phyloP scores from a whole-genome alignment of 306 rosid species.

The Luffa aegyptiaca region DNA sequence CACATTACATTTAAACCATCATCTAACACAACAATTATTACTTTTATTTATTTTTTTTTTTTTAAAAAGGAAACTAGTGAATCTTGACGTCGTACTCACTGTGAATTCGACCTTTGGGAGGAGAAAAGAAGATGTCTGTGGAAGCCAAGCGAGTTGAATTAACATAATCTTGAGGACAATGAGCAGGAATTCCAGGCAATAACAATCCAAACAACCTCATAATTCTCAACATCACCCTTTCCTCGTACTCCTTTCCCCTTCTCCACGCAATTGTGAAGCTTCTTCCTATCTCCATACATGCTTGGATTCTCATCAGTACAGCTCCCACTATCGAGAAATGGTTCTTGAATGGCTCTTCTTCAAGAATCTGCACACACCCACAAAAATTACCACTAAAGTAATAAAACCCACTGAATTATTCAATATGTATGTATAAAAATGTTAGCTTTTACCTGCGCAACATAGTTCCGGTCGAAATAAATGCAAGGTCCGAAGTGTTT shows the following conservation, averaged over 20 bases:
- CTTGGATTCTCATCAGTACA: slow-evolving; percentile 38
- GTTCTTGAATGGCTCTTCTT: slow-evolving; percentile 80
- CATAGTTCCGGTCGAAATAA: slow-evolving; percentile 49
- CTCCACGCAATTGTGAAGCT: slow-evolving; percentile 33
- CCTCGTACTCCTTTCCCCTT: slow-evolving; percentile 37
- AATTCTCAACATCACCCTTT: slow-evolving; percentile 31
- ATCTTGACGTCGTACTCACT: background rate
- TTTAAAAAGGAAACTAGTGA: background rate
- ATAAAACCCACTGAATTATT: background rate
- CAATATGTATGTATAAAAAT: background rate
- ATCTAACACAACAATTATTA: background rate
- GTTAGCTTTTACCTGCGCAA: slow-evolving; percentile 35
- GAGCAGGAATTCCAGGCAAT: slow-evolving; percentile 60
- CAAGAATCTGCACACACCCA: slow-evolving; percentile 24
- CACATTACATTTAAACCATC: background rate
- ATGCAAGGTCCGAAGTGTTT: slow-evolving; percentile 56
- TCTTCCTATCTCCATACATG: slow-evolving; percentile 57
- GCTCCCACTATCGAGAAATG: slow-evolving; percentile 45
- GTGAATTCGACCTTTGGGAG: no score
- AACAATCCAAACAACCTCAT: slow-evolving; percentile 46
- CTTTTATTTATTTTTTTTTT: no score
- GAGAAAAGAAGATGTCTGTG: background rate
- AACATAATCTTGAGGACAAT: slow-evolving; percentile 46
- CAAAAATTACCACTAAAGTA: background rate
- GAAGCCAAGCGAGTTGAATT: slow-evolving; percentile 44